Percentiles rank a stretch among this genome's conserved stretches.
phyloP scores from a whole-genome alignment of 495 filamentous ascomycete genomes.

The Staphylotrichum tortipilum region DNA sequence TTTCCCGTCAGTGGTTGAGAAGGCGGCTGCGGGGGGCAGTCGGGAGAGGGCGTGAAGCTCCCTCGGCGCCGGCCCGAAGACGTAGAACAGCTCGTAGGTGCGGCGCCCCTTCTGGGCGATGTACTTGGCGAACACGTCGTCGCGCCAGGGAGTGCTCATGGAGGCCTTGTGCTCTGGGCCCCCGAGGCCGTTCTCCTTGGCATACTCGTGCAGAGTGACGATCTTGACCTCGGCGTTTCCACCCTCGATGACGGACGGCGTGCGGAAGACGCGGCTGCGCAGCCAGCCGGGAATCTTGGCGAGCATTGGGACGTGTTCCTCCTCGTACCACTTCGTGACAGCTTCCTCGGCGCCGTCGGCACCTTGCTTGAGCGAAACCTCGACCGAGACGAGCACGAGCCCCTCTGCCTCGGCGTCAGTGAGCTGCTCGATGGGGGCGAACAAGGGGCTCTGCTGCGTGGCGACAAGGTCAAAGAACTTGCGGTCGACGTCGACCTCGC shows the following conservation, averaged over 20 bases:
- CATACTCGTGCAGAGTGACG: constrained; percentile 65
- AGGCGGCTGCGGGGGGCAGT: constrained; percentile 29
- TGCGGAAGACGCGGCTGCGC: constrained; percentile 56
- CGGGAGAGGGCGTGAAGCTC: constrained; percentile 46
- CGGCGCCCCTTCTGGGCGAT: constrained; percentile 49
- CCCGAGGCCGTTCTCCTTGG: constrained; percentile 52
- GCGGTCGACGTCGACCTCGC: constrained; percentile 62
- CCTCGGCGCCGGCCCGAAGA: constrained; percentile 65
- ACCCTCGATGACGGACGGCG: constrained; percentile 38
- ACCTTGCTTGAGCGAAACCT: constrained; percentile 45
- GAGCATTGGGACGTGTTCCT: constrained; percentile 65
- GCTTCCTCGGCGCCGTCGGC: constrained; percentile 45
- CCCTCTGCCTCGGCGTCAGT: constrained; percentile 51
- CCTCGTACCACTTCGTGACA: constrained; percentile 56
- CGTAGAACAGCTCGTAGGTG: constrained; percentile 64
- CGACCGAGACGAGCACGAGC: constrained; percentile 53
- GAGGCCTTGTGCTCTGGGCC: constrained; percentile 56
- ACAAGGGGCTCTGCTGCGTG: constrained; percentile 43
- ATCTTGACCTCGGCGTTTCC: constrained; percentile 37
- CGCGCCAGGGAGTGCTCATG: constrained; percentile 48
- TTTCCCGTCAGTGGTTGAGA: constrained; percentile 45
- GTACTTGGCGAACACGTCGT: constrained; percentile 46
- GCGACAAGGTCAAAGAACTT: constrained; percentile 57
- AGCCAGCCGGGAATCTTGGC: constrained; percentile 68
- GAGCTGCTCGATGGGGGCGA: constrained; percentile 50